These are phyloP conservation scores for Phaffia australis DNA, from an alignment of 768 basidiomycete species.

Conservation along the genomic window DNA sequence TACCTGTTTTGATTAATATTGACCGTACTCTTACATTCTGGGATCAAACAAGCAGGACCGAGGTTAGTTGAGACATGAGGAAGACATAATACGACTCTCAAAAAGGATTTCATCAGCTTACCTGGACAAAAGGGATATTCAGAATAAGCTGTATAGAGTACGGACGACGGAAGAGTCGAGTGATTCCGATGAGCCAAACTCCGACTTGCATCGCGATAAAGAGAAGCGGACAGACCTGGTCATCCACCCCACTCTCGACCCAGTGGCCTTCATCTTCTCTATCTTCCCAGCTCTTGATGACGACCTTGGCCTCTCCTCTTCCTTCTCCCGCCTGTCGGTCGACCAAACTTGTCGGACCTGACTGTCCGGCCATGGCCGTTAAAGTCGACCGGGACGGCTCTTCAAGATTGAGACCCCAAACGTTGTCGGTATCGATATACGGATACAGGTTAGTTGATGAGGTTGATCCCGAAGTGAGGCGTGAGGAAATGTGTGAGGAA, in stretches of 20 bases:
- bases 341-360: not conserved
- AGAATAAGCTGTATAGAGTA: slow-evolving; percentile 9
- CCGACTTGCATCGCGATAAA: not conserved
- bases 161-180: not conserved
- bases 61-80: too few relatives aligned
- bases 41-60: too few relatives aligned
- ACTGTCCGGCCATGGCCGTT: not conserved
- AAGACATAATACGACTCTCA: too few relatives aligned
- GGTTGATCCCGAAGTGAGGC: slow-evolving; percentile 19
- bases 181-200: not conserved
- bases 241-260: slow-evolving; percentile 17
- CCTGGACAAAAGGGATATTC: slow-evolving; percentile 15
- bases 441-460: slow-evolving; percentile 18
- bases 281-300: slow-evolving; percentile 24
- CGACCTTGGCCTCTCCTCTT: slow-evolving; percentile 18
- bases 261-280: slow-evolving; percentile 13
- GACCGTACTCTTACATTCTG: slow-evolving; percentile 1
- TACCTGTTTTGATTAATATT: slow-evolving; percentile 11
- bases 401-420: slow-evolving; percentile 22
- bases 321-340: not conserved
- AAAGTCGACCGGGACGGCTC: slow-evolving; percentile 2
- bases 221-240: slow-evolving; percentile 3
- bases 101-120: not conserved
- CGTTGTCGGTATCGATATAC: slow-evolving; percentile 25
- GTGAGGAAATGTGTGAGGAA: slow-evolving; percentile 2